Evolutionary conservation across 768 basidiomycete genomes (phyloP).

Genomic region (Hygrocybe punicea): DNA sequence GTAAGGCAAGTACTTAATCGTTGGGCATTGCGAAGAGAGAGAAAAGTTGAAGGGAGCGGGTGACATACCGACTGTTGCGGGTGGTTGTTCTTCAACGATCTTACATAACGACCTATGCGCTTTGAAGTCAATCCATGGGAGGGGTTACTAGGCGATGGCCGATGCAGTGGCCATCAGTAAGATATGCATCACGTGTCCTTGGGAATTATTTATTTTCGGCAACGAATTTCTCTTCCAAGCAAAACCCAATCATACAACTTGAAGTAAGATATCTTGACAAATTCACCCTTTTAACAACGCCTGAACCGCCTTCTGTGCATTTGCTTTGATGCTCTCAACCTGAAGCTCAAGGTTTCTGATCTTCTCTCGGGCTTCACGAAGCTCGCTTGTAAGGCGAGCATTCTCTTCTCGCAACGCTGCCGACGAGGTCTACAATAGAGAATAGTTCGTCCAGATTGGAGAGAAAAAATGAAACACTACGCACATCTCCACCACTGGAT

Average conservation of each 20-base stretch:
- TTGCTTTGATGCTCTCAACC: constrained; percentile 69
- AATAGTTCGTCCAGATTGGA: background rate
- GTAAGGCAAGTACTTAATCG: constrained; percentile 6
- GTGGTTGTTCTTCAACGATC: background rate
- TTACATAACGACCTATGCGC: no score
- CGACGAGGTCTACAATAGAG: constrained; percentile 10
- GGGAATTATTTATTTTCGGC: no score
- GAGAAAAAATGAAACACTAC: constrained; percentile 14
- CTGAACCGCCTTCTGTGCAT: constrained; percentile 73
- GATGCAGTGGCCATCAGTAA: no score
- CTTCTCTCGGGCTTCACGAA: constrained; percentile 76
- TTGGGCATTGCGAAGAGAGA: constrained; percentile 14
- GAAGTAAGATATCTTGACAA: no score
- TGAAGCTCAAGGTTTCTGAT: constrained; percentile 82
- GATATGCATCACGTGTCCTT: no score
- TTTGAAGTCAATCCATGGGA: no score
- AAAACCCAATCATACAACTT: no score
- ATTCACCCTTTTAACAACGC: constrained; percentile 42
- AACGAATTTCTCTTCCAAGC: no score
- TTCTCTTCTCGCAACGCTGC: constrained; percentile 53
- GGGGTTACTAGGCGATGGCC: no score
- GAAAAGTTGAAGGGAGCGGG: constrained; percentile 12
- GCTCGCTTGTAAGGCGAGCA: constrained; percentile 54
- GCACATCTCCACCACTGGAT: constrained; percentile 30
- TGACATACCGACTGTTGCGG: background rate